A percentile compares a stretch with the other conserved stretches of the same genome.
Conservation (phyloP, 805 yeast species). For the Blastobotrys americana region DNA sequence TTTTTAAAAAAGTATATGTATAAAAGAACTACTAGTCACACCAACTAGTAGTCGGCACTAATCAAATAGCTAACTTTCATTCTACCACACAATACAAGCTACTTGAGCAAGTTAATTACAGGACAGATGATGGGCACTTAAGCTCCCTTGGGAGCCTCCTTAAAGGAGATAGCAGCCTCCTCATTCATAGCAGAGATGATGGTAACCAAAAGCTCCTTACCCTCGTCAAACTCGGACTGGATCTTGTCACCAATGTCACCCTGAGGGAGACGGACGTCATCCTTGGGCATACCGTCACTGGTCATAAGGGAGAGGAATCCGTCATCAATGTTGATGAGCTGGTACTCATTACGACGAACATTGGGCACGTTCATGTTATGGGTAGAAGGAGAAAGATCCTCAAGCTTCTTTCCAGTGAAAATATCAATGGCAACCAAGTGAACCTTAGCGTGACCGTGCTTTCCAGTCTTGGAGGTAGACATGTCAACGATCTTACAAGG, state of each 20-base stretch:
- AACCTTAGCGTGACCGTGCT: constrained; percentile 99
- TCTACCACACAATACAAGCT: no score
- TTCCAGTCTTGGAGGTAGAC: constrained; percentile 99
- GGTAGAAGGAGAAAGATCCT: constrained; percentile 99
- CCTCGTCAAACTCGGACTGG: constrained; percentile 92
- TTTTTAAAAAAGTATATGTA: no score
- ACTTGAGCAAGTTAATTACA: no score
- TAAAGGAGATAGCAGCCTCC: constrained; percentile 97
- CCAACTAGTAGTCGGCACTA: constrained; percentile 1
- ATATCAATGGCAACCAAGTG: constrained; percentile 98
- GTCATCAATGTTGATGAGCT: constrained; percentile 94
- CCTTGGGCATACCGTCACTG: constrained; percentile 97
- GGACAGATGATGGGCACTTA: constrained; percentile 9
- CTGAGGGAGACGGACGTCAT: constrained; percentile 97
- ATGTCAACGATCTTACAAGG: constrained; percentile 99
- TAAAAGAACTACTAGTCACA: no score
- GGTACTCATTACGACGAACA: constrained; percentile 92
- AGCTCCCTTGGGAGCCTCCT: constrained; percentile 84
- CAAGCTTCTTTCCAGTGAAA: constrained; percentile 98
- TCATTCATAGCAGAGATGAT: constrained; percentile 98
- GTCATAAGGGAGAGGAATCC: constrained; percentile 96
- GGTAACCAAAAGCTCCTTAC: constrained; percentile 95
- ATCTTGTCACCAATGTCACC: constrained; percentile 94
- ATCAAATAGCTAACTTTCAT: neutral
- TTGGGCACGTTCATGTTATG: constrained; percentile 99